Evolutionary conservation across 2,329 filamentous ascomycete species (phyloP), one percentile per base, ranked within the genome.

Genomic region (Penicillium sp.): DNA sequence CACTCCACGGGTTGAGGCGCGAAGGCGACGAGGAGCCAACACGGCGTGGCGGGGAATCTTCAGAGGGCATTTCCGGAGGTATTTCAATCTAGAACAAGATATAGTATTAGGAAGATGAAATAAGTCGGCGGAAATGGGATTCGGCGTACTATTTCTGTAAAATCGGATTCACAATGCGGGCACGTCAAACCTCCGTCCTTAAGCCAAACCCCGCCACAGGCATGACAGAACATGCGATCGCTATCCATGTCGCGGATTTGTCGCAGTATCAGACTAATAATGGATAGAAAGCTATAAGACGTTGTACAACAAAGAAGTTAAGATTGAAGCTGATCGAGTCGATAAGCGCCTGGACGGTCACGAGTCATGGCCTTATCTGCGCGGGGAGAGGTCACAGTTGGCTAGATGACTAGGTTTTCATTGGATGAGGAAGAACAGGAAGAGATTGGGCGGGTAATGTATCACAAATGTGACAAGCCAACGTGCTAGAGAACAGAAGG

Each of bases 141-240:
- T 26, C 16, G 52, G 79, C 87, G 68, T 78, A 96, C 92, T 64
- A 97, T 91, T 76, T 99, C 92, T 14, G 85, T 90, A 61, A 90
- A 86, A 18, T 96, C 90, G 35, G 85, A 85, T 4, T 80, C 70
- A 70, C 94, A 99, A n/a, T 77, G 73, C 14, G 91, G 91, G 69
- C 94, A 99, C 14, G 76, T 77, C 58, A 96, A 75, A 26, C 81
- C 86, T 61, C 82, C 45, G 56, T 90, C 84, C 56, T 84, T 79
- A 67, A 88, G 90, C 91, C 91, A 97, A 71, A 96, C 88, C 59
- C 88, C 76, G 48, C 81, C 72, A 76, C 94, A 97, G 56, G 81
- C 76, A 74, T 97, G 91, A 74, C 94, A 99, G 72, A 83, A 95
- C 51, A 97, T 87, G 60, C 93, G 84, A 68, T 96, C 89, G 26